These are phyloP conservation scores for Chaetoceros tenuissimus DNA, from an alignment of 108 stramenopile genomes.

Conservation along the genomic window DNA sequence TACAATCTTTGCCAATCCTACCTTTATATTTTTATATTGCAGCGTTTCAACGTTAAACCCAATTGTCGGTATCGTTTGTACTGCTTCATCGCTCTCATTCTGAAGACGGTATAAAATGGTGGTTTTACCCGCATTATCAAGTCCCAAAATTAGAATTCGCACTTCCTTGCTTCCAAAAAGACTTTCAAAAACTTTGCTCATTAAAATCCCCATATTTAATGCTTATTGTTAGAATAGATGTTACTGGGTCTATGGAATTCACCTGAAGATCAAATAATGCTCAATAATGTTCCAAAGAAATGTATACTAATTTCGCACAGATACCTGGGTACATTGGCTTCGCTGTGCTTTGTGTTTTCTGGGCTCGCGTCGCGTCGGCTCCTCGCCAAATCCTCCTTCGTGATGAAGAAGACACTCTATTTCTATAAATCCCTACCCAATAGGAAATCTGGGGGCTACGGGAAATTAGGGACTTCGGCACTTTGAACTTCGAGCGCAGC, in stretches of 20 bases:
- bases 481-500: neutral
- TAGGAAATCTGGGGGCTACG: neutral
- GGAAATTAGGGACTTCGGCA: neutral
- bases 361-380: no score
- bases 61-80: slow-evolving; percentile 99
- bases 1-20: slow-evolving; percentile 14
- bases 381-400: slow-evolving; percentile 1
- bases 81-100: slow-evolving; percentile 89
- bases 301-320: no score
- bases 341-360: no score
- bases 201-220: slow-evolving; percentile 91
- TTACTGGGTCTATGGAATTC: no score
- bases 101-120: slow-evolving; percentile 94
- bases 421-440: no score
- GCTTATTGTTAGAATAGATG: no score
- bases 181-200: slow-evolving; percentile 87
- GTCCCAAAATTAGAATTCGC: slow-evolving; percentile 94
- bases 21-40: slow-evolving; percentile 99
- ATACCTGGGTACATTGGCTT: no score
- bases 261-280: no score
- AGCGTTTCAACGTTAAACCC: slow-evolving; percentile 99
- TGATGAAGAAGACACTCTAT: neutral
- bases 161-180: slow-evolving; percentile 98
- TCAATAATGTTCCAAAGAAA: no score
- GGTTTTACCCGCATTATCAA: slow-evolving; percentile 99